Base-by-base conservation (phyloP, 2,329 filamentous ascomycete species). In the Penicillium sp. region DNA sequence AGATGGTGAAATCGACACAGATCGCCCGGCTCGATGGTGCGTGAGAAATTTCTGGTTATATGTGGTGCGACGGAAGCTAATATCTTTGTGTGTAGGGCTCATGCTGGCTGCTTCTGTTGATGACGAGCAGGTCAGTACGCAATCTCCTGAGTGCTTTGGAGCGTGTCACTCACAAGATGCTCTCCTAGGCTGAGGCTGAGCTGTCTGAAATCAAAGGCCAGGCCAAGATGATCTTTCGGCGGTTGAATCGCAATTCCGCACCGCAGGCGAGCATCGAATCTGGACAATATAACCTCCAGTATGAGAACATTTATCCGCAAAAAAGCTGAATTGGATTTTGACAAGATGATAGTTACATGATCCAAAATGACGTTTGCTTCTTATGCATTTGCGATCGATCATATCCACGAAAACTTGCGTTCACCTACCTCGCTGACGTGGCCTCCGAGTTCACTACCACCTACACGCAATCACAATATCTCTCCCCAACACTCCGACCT, bases 361-460 rank as follows among this genome's bases (percentile, higher is more conserved):
- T 98, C 72, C 77, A 85, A 62, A 78, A 83, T 64, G 84, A 88
- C 61, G 79, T 98, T 59, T 85, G 90, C 73, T 97, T 95, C 77
- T 79, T 97, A 61, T 90, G 87, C 77, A 91, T 98, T 71, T 90
- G 88, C 76, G 90, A 96, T 71, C 80, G 83, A 49, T 88, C 88
- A 48, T 98, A 97, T 77, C 91, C 93, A 49, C 91, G 93, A 72
- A 97, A 98, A 73, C 86, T 98, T 42, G 91, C 94, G 65, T 95
- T 98, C 73, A 96, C 91, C 52, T 98, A 97, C 79, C 89, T 98
- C 52, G 83, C 88, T 61, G 93, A 98, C 75, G 81, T 98, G 46
- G 81, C 87, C 50, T 81, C 82, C 69, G 93, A 98, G 76, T 98
- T 98, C 77, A 84, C 84, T 54, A 90, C 83, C 56, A 90, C 85